phyloP scores from a whole-genome alignment of 2,329 filamentous ascomycete species.

The Samsoniella hepiali region DNA sequence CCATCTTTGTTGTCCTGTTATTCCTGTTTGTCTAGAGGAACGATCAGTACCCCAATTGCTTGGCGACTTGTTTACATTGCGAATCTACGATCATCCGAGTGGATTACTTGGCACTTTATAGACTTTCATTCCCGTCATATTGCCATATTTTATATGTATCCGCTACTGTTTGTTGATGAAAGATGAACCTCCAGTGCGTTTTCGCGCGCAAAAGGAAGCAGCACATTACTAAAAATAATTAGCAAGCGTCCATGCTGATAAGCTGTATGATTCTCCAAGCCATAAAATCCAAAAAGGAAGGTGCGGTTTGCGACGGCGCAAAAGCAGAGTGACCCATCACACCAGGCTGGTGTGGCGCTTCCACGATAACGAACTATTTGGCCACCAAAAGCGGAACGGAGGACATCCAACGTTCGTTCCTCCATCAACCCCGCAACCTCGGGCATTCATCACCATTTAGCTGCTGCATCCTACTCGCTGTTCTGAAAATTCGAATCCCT shows the following conservation, averaged over 20 bases:
- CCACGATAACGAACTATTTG: slow-evolving; percentile 1
- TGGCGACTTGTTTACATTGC: too few species aligned
- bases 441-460: background rate
- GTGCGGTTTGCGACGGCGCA: slow-evolving; percentile 2
- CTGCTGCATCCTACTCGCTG: background rate
- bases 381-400: background rate
- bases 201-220: background rate
- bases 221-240: background rate
- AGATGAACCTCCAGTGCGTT: background rate
- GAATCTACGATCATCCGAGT: too few species aligned
- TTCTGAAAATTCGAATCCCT: too few species aligned
- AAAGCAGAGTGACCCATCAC: background rate
- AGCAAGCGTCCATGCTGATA: background rate
- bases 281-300: background rate
- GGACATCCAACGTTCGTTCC: background rate
- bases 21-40: too few species aligned
- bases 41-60: too few species aligned
- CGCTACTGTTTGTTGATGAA: too few species aligned
- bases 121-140: too few species aligned
- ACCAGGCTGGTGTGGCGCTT: slow-evolving; percentile 8
- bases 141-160: too few species aligned
- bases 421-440: background rate
- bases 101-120: too few species aligned
- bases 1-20: background rate
- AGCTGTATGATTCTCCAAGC: background rate